Evolutionary conservation across 805 yeast genomes (phyloP), one percentile per base, ranked within the genome.

Genomic region (Tanozyma kutaoensis): DNA sequence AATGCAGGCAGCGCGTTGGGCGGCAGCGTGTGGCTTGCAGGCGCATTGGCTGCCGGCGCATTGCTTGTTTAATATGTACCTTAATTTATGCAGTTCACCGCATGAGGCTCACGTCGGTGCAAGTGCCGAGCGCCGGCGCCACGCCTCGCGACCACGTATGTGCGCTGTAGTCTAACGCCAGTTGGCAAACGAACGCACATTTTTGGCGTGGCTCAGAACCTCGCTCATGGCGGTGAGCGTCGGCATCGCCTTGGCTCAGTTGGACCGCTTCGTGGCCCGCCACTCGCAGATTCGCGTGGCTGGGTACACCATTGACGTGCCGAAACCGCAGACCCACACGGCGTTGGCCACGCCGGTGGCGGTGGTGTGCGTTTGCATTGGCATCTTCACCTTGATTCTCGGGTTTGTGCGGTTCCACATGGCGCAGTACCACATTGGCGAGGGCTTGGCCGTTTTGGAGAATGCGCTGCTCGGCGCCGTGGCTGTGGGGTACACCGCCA

Each of bases 381-480:
- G 39, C 7, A 37, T 37, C 4, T 1, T 33, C 4, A 26, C 26
- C 6, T 25, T 37, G 24, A 20, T 31, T 11, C 11, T 25, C 17
- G 40, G 40, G 5, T 14, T 28, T 9, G 22, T 33, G 16, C 29
- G 40, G 8, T 37, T 33, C 22, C 29, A 35, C 20, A 17, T 28
- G 15, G 21, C 26, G 7, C 37, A 37, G 25, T 10, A 24, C 16
- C 20, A 8, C 20, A 8, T 17, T 8, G 10, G 10, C 9, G 20
- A 17, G 10, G 8, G 20, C 20, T 17, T 10, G 9, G 8, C 20
- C 20, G 20, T 10, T 10, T 17, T 10, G 10, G 20, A 8, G 20
- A 17, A 10, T 17, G 8, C 8, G 10, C 10, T 10, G 8, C 20
- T 8, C 8, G 8, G 10, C 8, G 8, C 20, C 20, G 9, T 8